These are phyloP conservation scores for Candolleomyces aberdarensis DNA, from an alignment of 768 basidiomycete genomes.

Conservation along the genomic window DNA sequence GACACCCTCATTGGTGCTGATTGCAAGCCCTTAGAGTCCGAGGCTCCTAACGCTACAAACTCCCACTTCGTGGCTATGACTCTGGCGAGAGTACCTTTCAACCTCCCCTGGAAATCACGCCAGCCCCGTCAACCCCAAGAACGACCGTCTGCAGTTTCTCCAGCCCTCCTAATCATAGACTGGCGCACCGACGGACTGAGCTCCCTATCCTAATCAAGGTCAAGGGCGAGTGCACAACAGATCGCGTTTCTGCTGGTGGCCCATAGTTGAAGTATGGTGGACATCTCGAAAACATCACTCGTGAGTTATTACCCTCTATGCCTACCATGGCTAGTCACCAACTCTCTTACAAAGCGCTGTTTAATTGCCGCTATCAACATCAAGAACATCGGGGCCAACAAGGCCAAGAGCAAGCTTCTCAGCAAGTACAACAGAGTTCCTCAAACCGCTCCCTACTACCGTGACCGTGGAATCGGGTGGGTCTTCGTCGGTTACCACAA, in stretches of 20 bases:
- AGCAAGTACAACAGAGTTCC: slow-evolving; percentile 87
- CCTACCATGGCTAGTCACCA: slow-evolving; percentile 3
- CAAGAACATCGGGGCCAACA: slow-evolving; percentile 94
- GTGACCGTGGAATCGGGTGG: slow-evolving; percentile 89
- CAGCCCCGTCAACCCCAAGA: slow-evolving; percentile 70
- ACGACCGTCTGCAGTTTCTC: slow-evolving; percentile 81
- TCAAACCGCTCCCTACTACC: slow-evolving; percentile 82
- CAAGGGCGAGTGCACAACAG: slow-evolving; percentile 98
- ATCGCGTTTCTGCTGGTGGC: slow-evolving; percentile 96
- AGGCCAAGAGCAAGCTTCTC: slow-evolving; percentile 85
- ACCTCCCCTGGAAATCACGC: slow-evolving; percentile 86
- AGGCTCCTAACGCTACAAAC: slow-evolving; percentile 85
- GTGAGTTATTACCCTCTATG: no score
- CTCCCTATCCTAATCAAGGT: no score
- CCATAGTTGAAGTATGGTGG: slow-evolving; percentile 99
- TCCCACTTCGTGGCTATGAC: slow-evolving; percentile 95
- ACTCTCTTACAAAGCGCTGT: slow-evolving; percentile 71
- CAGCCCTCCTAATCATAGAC: slow-evolving; percentile 91
- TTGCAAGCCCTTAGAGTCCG: slow-evolving; percentile 97
- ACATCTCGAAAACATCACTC: slow-evolving; percentile 97
- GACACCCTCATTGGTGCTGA: slow-evolving; percentile 85
- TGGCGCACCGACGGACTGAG: slow-evolving; percentile 83
- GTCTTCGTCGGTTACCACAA: slow-evolving; percentile 95
- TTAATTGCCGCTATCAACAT: slow-evolving; percentile 96
- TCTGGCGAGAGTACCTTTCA: slow-evolving; percentile 98